These are phyloP conservation scores for Neurospora sp. DNA, from an alignment of 495 filamentous ascomycete species.

Conservation along the genomic window DNA sequence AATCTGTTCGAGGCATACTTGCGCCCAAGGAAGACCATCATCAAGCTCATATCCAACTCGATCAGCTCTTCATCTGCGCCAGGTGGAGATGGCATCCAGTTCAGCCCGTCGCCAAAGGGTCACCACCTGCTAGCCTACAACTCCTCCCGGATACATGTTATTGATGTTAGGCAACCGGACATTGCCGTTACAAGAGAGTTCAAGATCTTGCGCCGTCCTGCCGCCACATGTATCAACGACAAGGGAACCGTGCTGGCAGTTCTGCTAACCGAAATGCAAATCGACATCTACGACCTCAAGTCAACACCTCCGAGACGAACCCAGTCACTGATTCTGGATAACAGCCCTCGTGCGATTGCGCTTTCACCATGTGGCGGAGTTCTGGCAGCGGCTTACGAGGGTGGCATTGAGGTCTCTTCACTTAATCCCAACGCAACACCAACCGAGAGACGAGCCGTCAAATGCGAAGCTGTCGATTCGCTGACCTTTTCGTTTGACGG, in stretches of 20 bases:
- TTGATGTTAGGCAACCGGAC: constrained; percentile 50
- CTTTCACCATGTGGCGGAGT: constrained; percentile 74
- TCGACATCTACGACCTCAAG: constrained; percentile 69
- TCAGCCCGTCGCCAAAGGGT: constrained; percentile 64
- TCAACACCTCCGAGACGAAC: constrained; percentile 51
- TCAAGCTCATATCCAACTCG: constrained; percentile 72
- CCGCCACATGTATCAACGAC: constrained; percentile 69
- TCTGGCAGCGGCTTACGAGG: constrained; percentile 76
- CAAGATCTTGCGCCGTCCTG: constrained; percentile 66
- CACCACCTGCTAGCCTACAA: constrained; percentile 68
- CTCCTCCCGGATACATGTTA: constrained; percentile 77
- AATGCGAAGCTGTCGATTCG: constrained; percentile 68
- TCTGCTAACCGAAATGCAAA: constrained; percentile 65
- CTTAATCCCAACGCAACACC: constrained; percentile 50
- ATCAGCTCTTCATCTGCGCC: constrained; percentile 76
- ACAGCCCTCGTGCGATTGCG: constrained; percentile 65
- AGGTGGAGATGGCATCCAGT: constrained; percentile 77
- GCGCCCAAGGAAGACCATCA: constrained; percentile 55
- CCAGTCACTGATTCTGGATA: constrained; percentile 62
- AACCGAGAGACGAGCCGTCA: constrained; percentile 67
- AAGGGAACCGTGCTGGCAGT: constrained; percentile 71
- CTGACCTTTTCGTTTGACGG: constrained; percentile 78
- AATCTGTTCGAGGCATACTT: constrained; percentile 75
- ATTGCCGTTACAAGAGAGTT: constrained; percentile 63
- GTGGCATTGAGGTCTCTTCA: constrained; percentile 77